phyloP scores from a whole-genome alignment of 371 early-diverging fungal genomes.

The Mucor ambiguus region DNA sequence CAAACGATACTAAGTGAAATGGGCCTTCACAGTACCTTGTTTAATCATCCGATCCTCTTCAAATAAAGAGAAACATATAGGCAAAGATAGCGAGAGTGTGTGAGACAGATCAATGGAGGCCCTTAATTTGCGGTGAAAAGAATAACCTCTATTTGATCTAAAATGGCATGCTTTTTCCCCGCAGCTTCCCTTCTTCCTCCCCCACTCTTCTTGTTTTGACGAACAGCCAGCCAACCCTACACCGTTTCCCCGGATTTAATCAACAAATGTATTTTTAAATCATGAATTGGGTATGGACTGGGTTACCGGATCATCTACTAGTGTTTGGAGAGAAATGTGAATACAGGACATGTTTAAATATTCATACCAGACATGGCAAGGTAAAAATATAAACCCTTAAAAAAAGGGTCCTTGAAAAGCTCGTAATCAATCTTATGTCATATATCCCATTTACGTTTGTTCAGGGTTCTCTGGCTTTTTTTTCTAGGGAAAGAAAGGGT shows the following conservation, averaged over 20 bases:
- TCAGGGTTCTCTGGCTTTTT: background rate
- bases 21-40: background rate
- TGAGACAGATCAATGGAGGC: background rate
- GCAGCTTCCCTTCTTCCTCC: background rate
- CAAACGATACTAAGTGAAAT: background rate
- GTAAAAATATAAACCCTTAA: background rate
- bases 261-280: background rate
- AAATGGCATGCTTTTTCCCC: background rate
- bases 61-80: background rate
- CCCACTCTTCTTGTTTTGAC: background rate
- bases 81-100: background rate
- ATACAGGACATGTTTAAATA: background rate
- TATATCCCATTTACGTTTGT: background rate
- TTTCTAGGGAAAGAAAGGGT: background rate
- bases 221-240: background rate
- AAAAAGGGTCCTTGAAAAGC: conserved; percentile 6
- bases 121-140: conserved; percentile 6
- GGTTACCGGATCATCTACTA: background rate
- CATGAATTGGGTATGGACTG: conserved; percentile 1
- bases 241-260: conserved; percentile 4
- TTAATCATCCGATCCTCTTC: background rate
- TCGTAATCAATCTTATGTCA: conserved; percentile 2
- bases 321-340: too few species aligned
- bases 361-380: background rate
- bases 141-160: conserved; percentile 5